These are phyloP conservation scores for Phalaenopsis hybrid DNA, from an alignment of 116 monocot genomes.

Conservation along the genomic window DNA sequence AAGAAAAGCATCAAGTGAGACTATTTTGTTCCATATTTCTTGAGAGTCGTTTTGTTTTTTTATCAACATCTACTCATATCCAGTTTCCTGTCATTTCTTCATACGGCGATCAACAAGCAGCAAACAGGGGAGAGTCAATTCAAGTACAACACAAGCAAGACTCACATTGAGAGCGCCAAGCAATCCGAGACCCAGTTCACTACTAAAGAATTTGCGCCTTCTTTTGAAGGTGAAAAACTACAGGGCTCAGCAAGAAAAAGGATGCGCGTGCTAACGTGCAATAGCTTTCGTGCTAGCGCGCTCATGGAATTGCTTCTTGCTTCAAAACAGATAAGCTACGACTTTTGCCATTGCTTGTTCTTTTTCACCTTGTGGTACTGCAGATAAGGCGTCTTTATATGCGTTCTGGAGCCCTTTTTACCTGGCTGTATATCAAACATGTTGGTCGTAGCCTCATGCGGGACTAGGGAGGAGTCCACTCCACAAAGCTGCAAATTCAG, in stretches of 20 bases:
- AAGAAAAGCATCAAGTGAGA: conserved; percentile 5
- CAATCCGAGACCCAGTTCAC: conserved; percentile 1
- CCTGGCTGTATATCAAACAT: too few relatives aligned
- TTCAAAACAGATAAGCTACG: neutral
- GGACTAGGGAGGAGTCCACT: too few relatives aligned
- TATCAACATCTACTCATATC: conserved; percentile 4
- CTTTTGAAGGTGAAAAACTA: conserved; percentile 13
- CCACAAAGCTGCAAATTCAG: too few relatives aligned
- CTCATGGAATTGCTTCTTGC: too few relatives aligned
- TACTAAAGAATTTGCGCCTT: neutral
- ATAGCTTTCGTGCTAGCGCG: too few relatives aligned
- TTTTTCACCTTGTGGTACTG: neutral
- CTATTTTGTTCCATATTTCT: neutral
- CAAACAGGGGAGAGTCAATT: conserved; percentile 3
- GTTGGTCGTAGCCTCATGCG: too few relatives aligned
- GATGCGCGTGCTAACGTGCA: neutral
- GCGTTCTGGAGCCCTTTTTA: too few relatives aligned
- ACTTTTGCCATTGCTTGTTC: conserved; percentile 1
- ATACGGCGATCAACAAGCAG: neutral
- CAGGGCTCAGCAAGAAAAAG: neutral
- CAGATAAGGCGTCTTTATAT: too few relatives aligned
- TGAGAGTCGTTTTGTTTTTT: conserved; percentile 1
- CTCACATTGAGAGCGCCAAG: conserved; percentile 3
- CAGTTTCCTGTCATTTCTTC: neutral
- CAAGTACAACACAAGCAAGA: conserved; percentile 4